Conservation (phyloP, 1,139 yeast species). For the Sugiyamaella japonica region DNA sequence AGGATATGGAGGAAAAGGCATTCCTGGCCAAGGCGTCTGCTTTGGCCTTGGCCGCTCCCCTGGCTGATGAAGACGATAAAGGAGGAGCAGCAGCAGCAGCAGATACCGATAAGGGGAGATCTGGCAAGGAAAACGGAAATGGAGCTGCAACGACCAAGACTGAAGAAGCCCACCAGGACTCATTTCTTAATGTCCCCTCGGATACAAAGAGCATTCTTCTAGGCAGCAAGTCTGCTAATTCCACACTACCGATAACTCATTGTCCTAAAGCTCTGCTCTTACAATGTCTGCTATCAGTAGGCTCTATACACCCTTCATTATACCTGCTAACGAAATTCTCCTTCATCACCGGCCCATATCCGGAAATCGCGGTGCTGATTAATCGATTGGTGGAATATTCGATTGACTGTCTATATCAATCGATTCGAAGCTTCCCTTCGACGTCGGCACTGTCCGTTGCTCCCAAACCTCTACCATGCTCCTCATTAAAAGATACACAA, state of each 20-base stretch:
- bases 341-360: constrained; percentile 56
- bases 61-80: constrained; percentile 52
- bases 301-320: constrained; percentile 64
- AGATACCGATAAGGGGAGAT: not conserved
- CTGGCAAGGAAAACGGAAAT: constrained; percentile 18
- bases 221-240: not conserved
- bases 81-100: constrained; percentile 14
- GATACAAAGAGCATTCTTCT: constrained; percentile 19
- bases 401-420: constrained; percentile 52
- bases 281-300: constrained; percentile 57
- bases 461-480: constrained; percentile 23
- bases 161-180: not conserved
- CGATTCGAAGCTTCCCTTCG: constrained; percentile 14
- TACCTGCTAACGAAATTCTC: constrained; percentile 65
- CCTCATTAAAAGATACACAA: constrained; percentile 23
- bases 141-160: not conserved
- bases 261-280: constrained; percentile 49
- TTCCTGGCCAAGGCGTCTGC: constrained; percentile 73
- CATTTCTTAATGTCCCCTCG: constrained; percentile 4
- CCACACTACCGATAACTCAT: constrained; percentile 12
- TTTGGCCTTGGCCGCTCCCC: constrained; percentile 83
- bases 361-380: constrained; percentile 52
- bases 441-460: constrained; percentile 9
- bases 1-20: constrained; percentile 60
- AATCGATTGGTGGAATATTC: constrained; percentile 51